Conservation (phyloP, 2,329 filamentous ascomycete species). For the Alternaria alternata region DNA sequence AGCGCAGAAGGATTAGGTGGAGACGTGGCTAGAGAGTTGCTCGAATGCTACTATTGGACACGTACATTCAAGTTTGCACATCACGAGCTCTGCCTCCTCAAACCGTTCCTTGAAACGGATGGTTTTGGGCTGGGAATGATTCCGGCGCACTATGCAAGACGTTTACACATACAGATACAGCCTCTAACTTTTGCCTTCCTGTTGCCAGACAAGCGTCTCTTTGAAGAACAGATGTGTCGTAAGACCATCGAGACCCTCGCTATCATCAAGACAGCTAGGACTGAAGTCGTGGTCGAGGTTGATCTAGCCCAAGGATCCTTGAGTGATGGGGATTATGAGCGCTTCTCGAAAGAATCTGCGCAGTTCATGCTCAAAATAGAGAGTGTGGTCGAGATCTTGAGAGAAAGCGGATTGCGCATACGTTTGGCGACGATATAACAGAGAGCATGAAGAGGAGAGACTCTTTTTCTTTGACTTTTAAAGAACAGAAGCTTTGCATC, state of each 20-base stretch:
- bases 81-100: constrained; percentile 22
- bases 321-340: constrained; percentile 9
- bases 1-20: constrained; percentile 4
- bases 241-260: constrained; percentile 12
- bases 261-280: constrained; percentile 11
- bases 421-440: not conserved
- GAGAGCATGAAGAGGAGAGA: not conserved
- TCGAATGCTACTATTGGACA: constrained; percentile 30
- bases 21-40: constrained; percentile 21
- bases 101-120: constrained; percentile 21
- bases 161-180: constrained; percentile 22
- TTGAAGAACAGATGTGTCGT: constrained; percentile 11
- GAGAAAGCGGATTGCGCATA: constrained; percentile 7
- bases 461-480: not conserved
- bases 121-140: constrained; percentile 18
- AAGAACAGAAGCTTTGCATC: not conserved
- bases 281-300: constrained; percentile 17
- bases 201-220: constrained; percentile 12
- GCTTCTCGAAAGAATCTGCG: constrained; percentile 5
- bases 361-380: constrained; percentile 3
- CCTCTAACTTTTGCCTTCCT: constrained; percentile 18
- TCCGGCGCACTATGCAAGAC: constrained; percentile 22
- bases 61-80: constrained; percentile 32
- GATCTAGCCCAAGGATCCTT: constrained; percentile 11
- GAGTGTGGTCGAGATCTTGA: constrained; percentile 3